phyloP scores from a whole-genome alignment of 148 eudicot species.

The Rhododendron simsii region DNA sequence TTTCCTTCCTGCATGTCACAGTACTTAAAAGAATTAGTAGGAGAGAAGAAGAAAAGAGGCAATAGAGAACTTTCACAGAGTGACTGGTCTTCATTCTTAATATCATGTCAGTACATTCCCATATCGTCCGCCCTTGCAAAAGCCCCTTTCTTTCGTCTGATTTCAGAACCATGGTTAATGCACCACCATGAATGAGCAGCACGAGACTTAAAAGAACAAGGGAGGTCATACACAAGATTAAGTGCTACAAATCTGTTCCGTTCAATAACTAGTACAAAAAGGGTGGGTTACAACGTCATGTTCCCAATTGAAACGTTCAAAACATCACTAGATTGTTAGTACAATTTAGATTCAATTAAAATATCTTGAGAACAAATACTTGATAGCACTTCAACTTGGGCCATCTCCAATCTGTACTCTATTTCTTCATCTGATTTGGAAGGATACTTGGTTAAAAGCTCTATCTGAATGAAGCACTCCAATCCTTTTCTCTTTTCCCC shows the following conservation, averaged over 20 bases:
- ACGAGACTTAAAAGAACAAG: neutral
- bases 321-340: neutral
- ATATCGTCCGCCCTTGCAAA: neutral
- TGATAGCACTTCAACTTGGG: neutral
- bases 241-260: neutral
- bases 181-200: neutral
- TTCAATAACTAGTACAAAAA: neutral
- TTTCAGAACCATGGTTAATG: neutral
- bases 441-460: neutral
- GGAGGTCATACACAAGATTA: neutral
- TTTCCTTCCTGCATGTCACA: conserved; percentile 57
- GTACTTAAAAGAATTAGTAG: neutral
- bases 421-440: neutral
- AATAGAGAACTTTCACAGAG: neutral
- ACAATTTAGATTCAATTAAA: neutral
- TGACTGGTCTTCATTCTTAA: neutral
- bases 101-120: neutral
- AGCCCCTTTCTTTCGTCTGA: neutral
- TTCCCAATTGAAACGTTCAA: neutral
- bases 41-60: neutral
- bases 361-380: neutral
- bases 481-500: neutral
- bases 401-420: neutral
- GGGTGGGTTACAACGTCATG: neutral
- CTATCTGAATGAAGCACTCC: neutral